Evolutionary conservation across 108 stramenopile genomes (phyloP).

Genomic region (Conticribra weissflogii): DNA sequence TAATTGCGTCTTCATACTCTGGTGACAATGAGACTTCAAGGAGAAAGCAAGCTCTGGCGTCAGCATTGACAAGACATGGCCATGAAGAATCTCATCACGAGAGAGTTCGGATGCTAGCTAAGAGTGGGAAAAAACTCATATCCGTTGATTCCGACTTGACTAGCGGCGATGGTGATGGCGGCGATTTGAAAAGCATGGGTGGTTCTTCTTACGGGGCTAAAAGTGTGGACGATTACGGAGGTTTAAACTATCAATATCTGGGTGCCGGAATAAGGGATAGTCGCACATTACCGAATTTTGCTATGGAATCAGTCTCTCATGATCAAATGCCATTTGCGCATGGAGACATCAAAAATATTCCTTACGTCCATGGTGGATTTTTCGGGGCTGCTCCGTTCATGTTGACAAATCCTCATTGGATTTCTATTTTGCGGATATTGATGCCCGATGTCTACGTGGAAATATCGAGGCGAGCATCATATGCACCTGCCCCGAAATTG

Average conservation of each 20-base stretch:
- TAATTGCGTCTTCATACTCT: slow-evolving; percentile 18
- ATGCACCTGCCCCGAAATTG: slow-evolving; percentile 61
- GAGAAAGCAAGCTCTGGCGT: slow-evolving; percentile 23
- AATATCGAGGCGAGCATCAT: slow-evolving; percentile 71
- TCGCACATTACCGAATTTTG: slow-evolving; percentile 52
- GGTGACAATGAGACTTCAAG: slow-evolving; percentile 7
- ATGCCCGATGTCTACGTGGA: slow-evolving; percentile 91
- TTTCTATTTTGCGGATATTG: slow-evolving; percentile 67
- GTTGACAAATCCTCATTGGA: slow-evolving; percentile 81
- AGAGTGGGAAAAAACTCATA: neutral
- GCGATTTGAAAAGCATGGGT: neutral
- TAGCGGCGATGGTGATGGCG: slow-evolving; percentile 14
- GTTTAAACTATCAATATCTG: slow-evolving; percentile 20
- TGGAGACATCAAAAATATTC: slow-evolving; percentile 68
- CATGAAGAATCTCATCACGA: slow-evolving; percentile 49
- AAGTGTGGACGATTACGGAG: neutral
- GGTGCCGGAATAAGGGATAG: slow-evolving; percentile 16
- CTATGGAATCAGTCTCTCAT: slow-evolving; percentile 63
- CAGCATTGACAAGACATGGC: slow-evolving; percentile 30
- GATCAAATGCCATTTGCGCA: slow-evolving; percentile 71
- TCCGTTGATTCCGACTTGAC: neutral
- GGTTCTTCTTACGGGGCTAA: slow-evolving; percentile 24
- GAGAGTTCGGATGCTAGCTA: slow-evolving; percentile 44
- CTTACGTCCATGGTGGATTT: slow-evolving; percentile 89
- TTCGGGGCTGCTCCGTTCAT: slow-evolving; percentile 91